phyloP scores from a whole-genome alignment of 345 rosid species.

The Erysimum cheiranthoides region DNA sequence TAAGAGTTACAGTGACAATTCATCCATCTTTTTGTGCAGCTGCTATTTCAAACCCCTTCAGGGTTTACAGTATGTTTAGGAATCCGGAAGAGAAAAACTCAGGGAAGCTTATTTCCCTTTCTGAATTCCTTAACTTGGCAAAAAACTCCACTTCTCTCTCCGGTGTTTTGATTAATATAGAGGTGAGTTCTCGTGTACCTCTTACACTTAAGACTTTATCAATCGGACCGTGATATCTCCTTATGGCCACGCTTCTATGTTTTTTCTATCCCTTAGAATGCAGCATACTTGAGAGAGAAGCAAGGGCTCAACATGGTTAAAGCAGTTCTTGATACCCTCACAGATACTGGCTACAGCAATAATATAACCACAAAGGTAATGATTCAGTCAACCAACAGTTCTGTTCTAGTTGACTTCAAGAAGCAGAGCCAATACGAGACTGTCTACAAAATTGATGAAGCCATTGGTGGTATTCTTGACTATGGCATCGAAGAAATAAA shows the following conservation, averaged over 20 bases:
- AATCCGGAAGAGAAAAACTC: constrained; percentile 56
- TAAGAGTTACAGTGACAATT: neutral
- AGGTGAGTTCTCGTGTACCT: constrained; percentile 57
- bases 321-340: constrained; percentile 48
- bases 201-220: neutral
- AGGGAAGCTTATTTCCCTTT: constrained; percentile 56
- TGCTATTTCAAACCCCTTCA: constrained; percentile 56
- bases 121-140: constrained; percentile 68
- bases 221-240: neutral
- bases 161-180: constrained; percentile 71
- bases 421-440: too few relatives aligned
- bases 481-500: constrained; percentile 58
- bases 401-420: too few relatives aligned
- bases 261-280: constrained; percentile 53
- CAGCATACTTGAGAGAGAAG: constrained; percentile 61
- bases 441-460: constrained; percentile 51
- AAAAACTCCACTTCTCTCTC: constrained; percentile 59
- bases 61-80: constrained; percentile 40
- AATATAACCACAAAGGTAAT: too few relatives aligned
- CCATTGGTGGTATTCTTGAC: constrained; percentile 51
- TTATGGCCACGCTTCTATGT: neutral
- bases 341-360: too few relatives aligned
- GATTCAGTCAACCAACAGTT: too few relatives aligned
- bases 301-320: constrained; percentile 54
- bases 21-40: constrained; percentile 51